Percentiles rank a stretch among this genome's conserved stretches.
These are phyloP conservation scores for Polychaeton citri DNA, from an alignment of 2,329 filamentous ascomycete species.

Conservation along the genomic window DNA sequence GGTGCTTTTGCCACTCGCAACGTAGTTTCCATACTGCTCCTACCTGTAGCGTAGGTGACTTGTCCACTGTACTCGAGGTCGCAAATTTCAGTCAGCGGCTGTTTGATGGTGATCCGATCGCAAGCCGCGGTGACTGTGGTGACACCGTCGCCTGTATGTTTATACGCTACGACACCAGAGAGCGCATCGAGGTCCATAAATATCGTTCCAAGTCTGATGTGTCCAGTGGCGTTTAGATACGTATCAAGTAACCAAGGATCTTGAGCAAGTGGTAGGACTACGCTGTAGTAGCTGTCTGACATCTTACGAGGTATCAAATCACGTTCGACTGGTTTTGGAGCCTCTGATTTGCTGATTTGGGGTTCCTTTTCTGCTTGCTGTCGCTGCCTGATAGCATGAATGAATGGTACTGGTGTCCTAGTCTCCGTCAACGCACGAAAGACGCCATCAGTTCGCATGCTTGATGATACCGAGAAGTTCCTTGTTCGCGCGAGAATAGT, in stretches of 20 bases:
- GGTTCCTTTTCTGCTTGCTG: conserved; percentile 24
- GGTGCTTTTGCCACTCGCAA: conserved; percentile 59
- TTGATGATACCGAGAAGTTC: conserved; percentile 7
- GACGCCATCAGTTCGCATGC: conserved; percentile 41
- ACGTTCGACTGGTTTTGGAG: conserved; percentile 30
- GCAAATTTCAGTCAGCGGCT: conserved; percentile 63
- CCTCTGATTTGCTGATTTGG: conserved; percentile 17
- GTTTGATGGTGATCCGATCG: conserved; percentile 52
- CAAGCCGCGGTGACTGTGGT: conserved; percentile 52
- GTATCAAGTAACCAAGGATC: conserved; percentile 68
- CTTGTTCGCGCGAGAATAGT: conserved; percentile 15
- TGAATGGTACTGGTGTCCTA: conserved; percentile 53
- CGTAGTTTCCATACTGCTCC: conserved; percentile 62
- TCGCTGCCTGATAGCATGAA: conserved; percentile 48
- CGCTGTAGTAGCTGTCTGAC: conserved; percentile 56
- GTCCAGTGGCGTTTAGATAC: conserved; percentile 63
- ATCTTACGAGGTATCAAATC: conserved; percentile 54
- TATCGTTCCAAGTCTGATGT: conserved; percentile 59
- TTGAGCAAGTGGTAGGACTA: conserved; percentile 54
- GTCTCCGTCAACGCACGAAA: conserved; percentile 45
- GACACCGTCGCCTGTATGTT: conserved; percentile 52
- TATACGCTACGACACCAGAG: conserved; percentile 63
- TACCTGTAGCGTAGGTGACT: conserved; percentile 58
- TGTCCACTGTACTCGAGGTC: conserved; percentile 60
- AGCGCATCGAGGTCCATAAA: conserved; percentile 73